A percentile compares a stretch with the other conserved stretches of the same genome.
Evolutionary conservation across 305 asterid species (phyloP).

Genomic region (Coffea humblotiana): DNA sequence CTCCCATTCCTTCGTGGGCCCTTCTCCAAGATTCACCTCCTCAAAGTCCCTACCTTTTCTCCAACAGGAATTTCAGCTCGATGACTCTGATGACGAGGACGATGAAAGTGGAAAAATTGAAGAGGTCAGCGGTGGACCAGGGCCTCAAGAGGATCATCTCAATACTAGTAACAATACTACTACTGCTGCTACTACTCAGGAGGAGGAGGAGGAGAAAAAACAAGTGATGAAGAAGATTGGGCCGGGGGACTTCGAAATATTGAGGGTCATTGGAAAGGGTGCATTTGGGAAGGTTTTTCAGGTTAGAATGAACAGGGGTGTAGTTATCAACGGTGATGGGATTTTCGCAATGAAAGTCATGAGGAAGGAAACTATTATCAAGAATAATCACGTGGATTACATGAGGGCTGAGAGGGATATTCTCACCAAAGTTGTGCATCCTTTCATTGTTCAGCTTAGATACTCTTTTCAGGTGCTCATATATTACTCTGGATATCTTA

Average conservation of each 20-base stretch:
- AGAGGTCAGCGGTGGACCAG: slow-evolving; percentile 8
- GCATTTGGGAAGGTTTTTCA: slow-evolving; percentile 96
- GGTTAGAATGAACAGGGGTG: slow-evolving; percentile 54
- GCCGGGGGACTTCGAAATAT: slow-evolving; percentile 75
- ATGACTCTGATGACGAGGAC: slow-evolving; percentile 36
- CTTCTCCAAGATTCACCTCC: slow-evolving; percentile 80
- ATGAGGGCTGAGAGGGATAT: slow-evolving; percentile 90
- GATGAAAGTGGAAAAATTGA: slow-evolving; percentile 10
- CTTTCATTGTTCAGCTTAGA: slow-evolving; percentile 74
- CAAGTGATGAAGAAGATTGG: slow-evolving; percentile 44
- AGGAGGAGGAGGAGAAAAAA: slow-evolving; percentile 11
- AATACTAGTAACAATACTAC: not conserved
- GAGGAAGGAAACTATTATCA: slow-evolving; percentile 83
- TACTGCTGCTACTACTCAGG: slow-evolving; percentile 16
- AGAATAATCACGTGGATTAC: slow-evolving; percentile 90
- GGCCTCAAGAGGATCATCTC: slow-evolving; percentile 9
- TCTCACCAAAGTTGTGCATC: slow-evolving; percentile 67
- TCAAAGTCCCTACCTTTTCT: slow-evolving; percentile 58
- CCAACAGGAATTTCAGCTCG: slow-evolving; percentile 30
- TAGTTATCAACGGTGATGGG: slow-evolving; percentile 39
- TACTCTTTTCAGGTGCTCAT: slow-evolving; percentile 62
- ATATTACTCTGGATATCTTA: too few species aligned
- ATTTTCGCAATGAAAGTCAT: slow-evolving; percentile 88
- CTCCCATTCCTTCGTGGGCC: slow-evolving; percentile 87
- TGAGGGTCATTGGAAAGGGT: slow-evolving; percentile 88